Base-by-base conservation (phyloP, 768 basidiomycete species). In the Leccinellum rugosiceps region DNA sequence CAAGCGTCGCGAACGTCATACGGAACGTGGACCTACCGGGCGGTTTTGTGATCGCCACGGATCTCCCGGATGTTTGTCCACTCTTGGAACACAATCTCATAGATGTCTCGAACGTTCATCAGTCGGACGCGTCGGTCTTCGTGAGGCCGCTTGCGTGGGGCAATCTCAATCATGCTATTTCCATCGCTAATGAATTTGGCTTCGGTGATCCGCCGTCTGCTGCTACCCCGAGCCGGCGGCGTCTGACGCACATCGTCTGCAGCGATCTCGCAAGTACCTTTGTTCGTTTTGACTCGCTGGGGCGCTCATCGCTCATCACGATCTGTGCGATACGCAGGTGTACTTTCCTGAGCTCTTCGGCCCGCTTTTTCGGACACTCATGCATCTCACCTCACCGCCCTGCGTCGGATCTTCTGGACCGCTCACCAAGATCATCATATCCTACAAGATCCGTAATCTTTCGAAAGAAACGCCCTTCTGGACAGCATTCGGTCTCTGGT, bases 301-400 rank as follows among this genome's bases (percentile, higher is more conserved):
- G 17, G n/a, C 4, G 3, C 28, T 2, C 32, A 6, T 32, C 10
- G 19, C 19, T 57, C 30, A 32, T 32, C 44, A n/a, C 10, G 28
- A 14, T 41, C 50, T 50, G n/a, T 23, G 48, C 55, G 15, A 31
- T 50, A 28, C 56, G 9, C 61, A 94, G 88, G 82, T 95, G 13
- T 95, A 95, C 72, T 94, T 94, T 65, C 89, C 90, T 0, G 83
- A 90, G 57, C 81, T 95, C 1, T 77, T 92, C 11, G 88, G 84
- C 0, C 88, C 88, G 5, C 80, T 95, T 17, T 75, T 95, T 19
- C 83, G 86, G 3, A 84, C 88, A 2, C 77, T 95, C 13, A 73
- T 96, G 3, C 80, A 87, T 21, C 76, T 94, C 21, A 86, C 92
- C 0, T 82, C 86, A 1, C 76, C 76, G 5, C 74, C 79, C 0